Conservation (phyloP, 2,329 filamentous ascomycete genomes). For the Cladobotryum mycophilum region DNA sequence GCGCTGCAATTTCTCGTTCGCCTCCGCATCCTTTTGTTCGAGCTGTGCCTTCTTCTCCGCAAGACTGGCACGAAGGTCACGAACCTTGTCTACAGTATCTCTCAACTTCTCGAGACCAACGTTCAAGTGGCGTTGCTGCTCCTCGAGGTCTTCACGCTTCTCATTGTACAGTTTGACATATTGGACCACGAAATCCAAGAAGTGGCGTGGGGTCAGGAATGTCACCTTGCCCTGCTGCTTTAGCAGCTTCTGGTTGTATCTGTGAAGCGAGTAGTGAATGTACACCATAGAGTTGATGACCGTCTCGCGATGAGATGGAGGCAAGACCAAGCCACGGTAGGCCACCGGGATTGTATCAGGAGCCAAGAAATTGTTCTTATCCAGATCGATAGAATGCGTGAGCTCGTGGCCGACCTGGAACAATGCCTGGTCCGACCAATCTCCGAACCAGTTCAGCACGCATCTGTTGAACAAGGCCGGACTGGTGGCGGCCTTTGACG, state of each 20-base stretch:
- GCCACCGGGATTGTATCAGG: slow-evolving; percentile 91
- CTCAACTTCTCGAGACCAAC: slow-evolving; percentile 95
- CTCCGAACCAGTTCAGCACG: slow-evolving; percentile 98
- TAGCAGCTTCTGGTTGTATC: slow-evolving; percentile 79
- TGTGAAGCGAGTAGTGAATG: slow-evolving; percentile 89
- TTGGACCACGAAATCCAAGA: slow-evolving; percentile 95
- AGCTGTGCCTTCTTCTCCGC: slow-evolving; percentile 92
- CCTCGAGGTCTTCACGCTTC: slow-evolving; percentile 96
- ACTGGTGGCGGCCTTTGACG: slow-evolving; percentile 94
- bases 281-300: slow-evolving; percentile 99
- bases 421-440: slow-evolving; percentile 98
- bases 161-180: slow-evolving; percentile 97
- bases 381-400: slow-evolving; percentile 92
- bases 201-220: slow-evolving; percentile 92
- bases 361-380: slow-evolving; percentile 75
- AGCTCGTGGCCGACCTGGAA: slow-evolving; percentile 97
- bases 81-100: slow-evolving; percentile 95
- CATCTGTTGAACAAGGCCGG: slow-evolving; percentile 98
- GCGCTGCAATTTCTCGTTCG: slow-evolving; percentile 92
- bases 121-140: slow-evolving; percentile 97
- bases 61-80: slow-evolving; percentile 81
- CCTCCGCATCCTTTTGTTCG: slow-evolving; percentile 88
- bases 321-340: slow-evolving; percentile 77
- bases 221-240: slow-evolving; percentile 91
- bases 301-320: slow-evolving; percentile 82